Conservation (phyloP, 2,329 filamentous ascomycete species). For the Chaetomium globosum region DNA sequence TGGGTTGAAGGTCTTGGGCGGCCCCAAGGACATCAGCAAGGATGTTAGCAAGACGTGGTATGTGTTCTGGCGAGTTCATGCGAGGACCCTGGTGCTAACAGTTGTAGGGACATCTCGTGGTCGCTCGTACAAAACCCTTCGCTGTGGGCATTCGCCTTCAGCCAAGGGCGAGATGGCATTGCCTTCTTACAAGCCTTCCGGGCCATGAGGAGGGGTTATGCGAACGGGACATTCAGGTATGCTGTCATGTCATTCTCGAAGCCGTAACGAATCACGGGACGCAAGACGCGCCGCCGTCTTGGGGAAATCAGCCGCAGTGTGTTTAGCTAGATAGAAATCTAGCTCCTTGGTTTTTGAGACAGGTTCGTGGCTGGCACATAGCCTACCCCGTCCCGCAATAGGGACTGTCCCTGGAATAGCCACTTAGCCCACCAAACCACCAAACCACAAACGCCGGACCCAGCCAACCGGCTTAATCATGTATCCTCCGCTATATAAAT, state of each 20-base stretch:
- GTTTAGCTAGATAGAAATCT: background rate
- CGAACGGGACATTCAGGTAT: constrained; percentile 61
- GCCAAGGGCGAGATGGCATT: constrained; percentile 62
- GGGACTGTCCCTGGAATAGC: background rate
- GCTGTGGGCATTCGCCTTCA: constrained; percentile 63
- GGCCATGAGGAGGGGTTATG: constrained; percentile 62
- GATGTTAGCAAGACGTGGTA: constrained; percentile 64
- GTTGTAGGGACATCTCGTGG: constrained; percentile 65
- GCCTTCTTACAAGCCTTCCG: constrained; percentile 64
- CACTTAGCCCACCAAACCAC: background rate
- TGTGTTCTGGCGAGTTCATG: constrained; percentile 33
- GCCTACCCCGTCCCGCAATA: background rate
- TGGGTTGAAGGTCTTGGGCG: constrained; percentile 49
- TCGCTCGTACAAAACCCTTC: constrained; percentile 60
- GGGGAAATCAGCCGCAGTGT: background rate
- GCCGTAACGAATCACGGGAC: constrained; percentile 7
- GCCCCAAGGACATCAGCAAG: constrained; percentile 59
- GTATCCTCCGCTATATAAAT: background rate
- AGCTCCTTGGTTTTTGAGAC: background rate
- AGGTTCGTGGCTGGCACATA: background rate
- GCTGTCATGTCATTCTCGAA: constrained; percentile 62
- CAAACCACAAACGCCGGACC: constrained; percentile 4
- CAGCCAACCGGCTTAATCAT: background rate
- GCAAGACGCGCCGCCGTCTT: background rate
- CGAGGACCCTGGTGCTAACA: constrained; percentile 17